Base-by-base conservation (phyloP, 2,329 filamentous ascomycete genomes). In the Phialemonium atrogriseum region DNA sequence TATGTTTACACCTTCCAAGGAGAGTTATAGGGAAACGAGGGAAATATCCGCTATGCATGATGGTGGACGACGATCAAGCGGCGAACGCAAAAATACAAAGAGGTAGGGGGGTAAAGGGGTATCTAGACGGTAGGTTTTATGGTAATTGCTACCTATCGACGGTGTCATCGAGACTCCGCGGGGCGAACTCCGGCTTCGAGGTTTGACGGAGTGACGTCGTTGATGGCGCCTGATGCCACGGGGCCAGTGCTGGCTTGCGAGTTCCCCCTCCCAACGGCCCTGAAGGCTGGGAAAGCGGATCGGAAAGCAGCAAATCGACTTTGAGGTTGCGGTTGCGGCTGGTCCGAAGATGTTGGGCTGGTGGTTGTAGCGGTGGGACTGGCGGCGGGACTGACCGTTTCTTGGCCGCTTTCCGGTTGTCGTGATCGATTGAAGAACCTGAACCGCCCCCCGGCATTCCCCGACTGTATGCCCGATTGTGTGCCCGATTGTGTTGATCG, bases 111-210 rank as follows among this genome's bases (percentile, higher is more conserved):
- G 28, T 21, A 12, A 20, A 9, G n/a, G 28, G 28, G 28, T 30
- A 30, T 30, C 28, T 19, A 13, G 19, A n/a, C 9, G 21, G 21
- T 23, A 24, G n/a, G 28, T 30, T 10, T 10, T 16, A 20, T 23
- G 28, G 12, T 30, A 15, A 11, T 14, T 23, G 20, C 22, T 30
- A n/a, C 17, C 24, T 13, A 13, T 20, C 16, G n/a, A 14, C 8
- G 21, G 20, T 14, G 21, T 24, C 15, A 30, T 30, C 21, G 28
- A 11, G 19, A 17, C 14, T 22, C 19, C 14, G 17, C 28, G 10
- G 30, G 38, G 15, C 46, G 44, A 5, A 44, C 38, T n/a, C 54
- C 55, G n/a, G 55, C 54, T 32, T 59, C 53, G 11, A 59, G 49
- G 26, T 55, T 48, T 3, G 51, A 52, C 3, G 51, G 49, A 2